Evolutionary conservation across 495 filamentous ascomycete species (phyloP).

Genomic region (Glonium stellatum): DNA sequence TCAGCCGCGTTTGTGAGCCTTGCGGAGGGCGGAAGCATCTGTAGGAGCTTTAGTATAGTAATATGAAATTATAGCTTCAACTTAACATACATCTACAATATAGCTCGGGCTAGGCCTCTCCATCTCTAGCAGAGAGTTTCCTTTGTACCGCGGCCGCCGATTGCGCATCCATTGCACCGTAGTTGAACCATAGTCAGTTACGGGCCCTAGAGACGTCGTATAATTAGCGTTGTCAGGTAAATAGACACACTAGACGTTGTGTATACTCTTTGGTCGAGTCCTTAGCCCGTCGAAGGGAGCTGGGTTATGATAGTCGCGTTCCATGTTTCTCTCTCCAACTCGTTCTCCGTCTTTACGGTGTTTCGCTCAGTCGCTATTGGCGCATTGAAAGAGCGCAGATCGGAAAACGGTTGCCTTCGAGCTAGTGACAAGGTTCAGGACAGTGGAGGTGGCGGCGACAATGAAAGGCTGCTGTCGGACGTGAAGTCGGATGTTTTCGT

Average conservation of each 20-base stretch:
- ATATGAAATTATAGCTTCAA: neutral
- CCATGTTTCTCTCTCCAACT: conserved; percentile 7
- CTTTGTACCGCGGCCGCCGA: conserved; percentile 67
- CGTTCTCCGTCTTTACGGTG: no score
- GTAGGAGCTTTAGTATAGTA: conserved; percentile 11
- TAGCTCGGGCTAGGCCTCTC: conserved; percentile 84
- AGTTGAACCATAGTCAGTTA: conserved; percentile 92
- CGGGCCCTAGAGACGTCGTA: conserved; percentile 52
- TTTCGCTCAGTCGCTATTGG: neutral
- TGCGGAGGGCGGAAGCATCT: conserved; percentile 85
- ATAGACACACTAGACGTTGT: neutral
- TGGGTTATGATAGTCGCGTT: conserved; percentile 17
- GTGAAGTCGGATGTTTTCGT: no score
- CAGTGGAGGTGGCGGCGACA: no score
- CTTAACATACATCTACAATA: conserved; percentile 67
- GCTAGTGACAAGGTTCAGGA: no score
- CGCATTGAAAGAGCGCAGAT: neutral
- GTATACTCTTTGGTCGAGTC: conserved; percentile 19
- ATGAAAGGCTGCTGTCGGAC: no score
- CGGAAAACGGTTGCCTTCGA: no score
- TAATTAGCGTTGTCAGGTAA: neutral
- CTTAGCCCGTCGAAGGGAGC: conserved; percentile 16
- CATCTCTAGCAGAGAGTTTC: conserved; percentile 57
- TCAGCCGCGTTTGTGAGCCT: conserved; percentile 65
- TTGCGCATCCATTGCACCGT: conserved; percentile 90